Conservation (phyloP, 352 stramenopile species). For the Globisporangium yorkense region DNA sequence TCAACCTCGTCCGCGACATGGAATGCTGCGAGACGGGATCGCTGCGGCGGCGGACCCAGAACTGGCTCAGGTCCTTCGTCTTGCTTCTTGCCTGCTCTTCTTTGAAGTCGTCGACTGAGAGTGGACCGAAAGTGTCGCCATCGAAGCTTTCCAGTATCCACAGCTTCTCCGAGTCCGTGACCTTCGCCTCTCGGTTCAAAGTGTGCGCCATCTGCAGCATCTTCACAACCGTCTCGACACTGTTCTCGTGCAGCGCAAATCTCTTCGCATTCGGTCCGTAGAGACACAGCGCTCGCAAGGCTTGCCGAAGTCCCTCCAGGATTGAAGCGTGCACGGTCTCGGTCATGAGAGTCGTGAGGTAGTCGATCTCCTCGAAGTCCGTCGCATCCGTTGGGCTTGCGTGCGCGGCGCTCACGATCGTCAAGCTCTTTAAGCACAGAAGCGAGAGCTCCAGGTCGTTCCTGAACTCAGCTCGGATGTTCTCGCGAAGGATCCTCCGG, state of each 20-base stretch:
- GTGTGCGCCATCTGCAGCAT: conserved; percentile 65
- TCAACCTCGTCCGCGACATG: conserved; percentile 25
- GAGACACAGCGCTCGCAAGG: conserved; percentile 48
- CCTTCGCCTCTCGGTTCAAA: conserved; percentile 21
- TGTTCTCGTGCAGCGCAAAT: conserved; percentile 28
- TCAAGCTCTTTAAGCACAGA: conserved; percentile 53
- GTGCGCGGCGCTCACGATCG: conserved; percentile 55
- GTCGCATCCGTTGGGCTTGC: conserved; percentile 24
- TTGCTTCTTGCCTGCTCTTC: conserved; percentile 9
- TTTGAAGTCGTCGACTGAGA: conserved; percentile 49
- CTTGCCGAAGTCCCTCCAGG: conserved; percentile 48
- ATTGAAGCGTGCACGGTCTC: conserved; percentile 59
- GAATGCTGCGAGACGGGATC: conserved; percentile 30
- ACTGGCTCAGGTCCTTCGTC: conserved; percentile 19
- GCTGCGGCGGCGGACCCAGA: conserved; percentile 26
- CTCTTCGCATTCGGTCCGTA: conserved; percentile 48
- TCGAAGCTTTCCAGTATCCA: conserved; percentile 36
- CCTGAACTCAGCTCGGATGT: conserved; percentile 58
- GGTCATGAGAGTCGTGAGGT: conserved; percentile 55
- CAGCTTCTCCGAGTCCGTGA: conserved; percentile 26
- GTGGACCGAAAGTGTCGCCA: conserved; percentile 22
- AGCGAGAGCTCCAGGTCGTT: conserved; percentile 60
- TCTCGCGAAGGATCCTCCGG: conserved; percentile 70
- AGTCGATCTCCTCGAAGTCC: conserved; percentile 65
- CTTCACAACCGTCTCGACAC: conserved; percentile 43